Base-by-base conservation (phyloP, 2,329 filamentous ascomycete species). In the Pyrenophora seminiperda region DNA sequence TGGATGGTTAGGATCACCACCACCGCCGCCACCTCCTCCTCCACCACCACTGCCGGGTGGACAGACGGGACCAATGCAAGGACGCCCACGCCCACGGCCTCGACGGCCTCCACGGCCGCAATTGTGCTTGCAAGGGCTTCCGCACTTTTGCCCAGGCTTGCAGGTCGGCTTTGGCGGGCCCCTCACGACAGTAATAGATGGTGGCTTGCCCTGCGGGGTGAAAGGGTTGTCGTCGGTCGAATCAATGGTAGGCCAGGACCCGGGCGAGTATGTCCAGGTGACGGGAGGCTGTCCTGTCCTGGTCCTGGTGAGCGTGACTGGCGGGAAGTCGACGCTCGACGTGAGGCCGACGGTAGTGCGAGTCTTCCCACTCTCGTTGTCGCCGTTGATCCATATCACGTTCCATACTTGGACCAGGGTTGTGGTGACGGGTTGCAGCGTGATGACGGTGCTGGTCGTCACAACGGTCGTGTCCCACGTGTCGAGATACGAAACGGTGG, bases 351-450 rank as follows among this genome's bases (percentile, higher is more conserved):
- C 33, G n/a, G 33, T 36, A 36, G 33, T 36, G 14, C 14, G 33
- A 36, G 14, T 36, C 33, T 36, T 18, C 6, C 14, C 33, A 18
- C 13, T 18, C 33, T 36, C 33, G 33, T 36, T 18, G n/a, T 36
- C 33, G 33, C 33, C 14, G 33, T 36, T 18, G 33, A 36, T 36
- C 33, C 33, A 36, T 36, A 36, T 36, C 33, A 36, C 33, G 14
- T 36, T 36, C 43, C 43, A 46, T 18, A 46, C 43, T 32, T 46
- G 33, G 19, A 46, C 39, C 22, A 29, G 13, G 11, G 43, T 46
- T 14, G 43, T 46, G 20, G 43, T 46, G 13, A 46, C 43, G n/a
- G 43, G 43, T 20, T n/a, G 43, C 11, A 46, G 19, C 27, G 43
- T 32, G 15, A 46, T 24, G 19, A 46, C 43, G 13, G 43, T 40